Percentiles rank a stretch among this genome's conserved stretches.
Evolutionary conservation across 306 rosid species (phyloP).

Genomic region (Castanea mollissima): DNA sequence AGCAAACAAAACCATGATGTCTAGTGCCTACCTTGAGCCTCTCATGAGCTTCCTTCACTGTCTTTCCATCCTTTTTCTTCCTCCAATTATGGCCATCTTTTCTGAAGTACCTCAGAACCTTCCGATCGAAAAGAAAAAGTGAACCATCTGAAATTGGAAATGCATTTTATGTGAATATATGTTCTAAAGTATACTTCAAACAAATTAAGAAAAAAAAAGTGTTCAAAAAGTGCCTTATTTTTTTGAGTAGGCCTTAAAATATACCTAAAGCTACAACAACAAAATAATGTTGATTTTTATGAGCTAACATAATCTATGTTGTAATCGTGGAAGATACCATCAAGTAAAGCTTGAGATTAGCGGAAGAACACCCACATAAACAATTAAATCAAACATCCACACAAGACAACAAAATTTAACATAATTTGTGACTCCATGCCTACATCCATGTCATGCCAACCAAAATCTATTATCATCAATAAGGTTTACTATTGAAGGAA

Average conservation of each 20-base stretch:
- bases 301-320: background rate
- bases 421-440: background rate
- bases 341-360: background rate
- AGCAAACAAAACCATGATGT: background rate
- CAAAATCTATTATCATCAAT: background rate
- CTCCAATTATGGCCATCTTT: constrained; percentile 96
- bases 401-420: background rate
- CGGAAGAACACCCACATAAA: background rate
- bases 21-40: constrained; percentile 67
- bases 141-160: constrained; percentile 71
- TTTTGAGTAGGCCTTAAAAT: background rate
- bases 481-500: no score
- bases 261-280: background rate
- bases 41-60: constrained; percentile 93
- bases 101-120: constrained; percentile 84
- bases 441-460: background rate
- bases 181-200: background rate
- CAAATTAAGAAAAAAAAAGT: background rate
- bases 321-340: background rate
- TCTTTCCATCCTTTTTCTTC: constrained; percentile 94
- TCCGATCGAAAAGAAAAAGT: constrained; percentile 85
- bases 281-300: background rate
- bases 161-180: constrained; percentile 27
- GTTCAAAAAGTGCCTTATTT: background rate
- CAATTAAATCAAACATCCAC: background rate